Conservation (phyloP, 495 filamentous ascomycete species). For the Pyronema domesticum region DNA sequence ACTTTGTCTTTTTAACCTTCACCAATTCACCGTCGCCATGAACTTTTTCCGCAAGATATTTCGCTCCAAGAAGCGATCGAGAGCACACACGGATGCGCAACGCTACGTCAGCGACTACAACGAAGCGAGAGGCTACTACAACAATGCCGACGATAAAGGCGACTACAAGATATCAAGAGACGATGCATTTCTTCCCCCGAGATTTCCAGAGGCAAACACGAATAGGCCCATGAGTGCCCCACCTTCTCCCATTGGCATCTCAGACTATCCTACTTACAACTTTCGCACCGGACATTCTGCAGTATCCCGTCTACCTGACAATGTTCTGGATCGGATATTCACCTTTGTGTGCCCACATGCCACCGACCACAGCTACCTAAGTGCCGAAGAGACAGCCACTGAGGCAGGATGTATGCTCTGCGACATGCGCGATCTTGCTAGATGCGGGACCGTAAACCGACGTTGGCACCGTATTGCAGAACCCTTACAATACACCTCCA, state of each 20-base stretch:
- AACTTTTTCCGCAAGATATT: slow-evolving; percentile 5
- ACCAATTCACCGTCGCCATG: background rate
- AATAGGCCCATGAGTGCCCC: slow-evolving; percentile 4
- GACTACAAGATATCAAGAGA: slow-evolving; percentile 1
- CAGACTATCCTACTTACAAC: background rate
- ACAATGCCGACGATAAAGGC: background rate
- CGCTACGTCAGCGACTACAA: background rate
- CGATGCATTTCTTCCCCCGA: background rate
- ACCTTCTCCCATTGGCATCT: background rate
- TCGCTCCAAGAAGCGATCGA: slow-evolving; percentile 4
- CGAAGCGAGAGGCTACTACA: background rate
- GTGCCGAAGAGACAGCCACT: slow-evolving; percentile 62
- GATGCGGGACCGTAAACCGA: slow-evolving; percentile 53
- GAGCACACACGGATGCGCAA: background rate
- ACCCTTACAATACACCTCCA: slow-evolving; percentile 53
- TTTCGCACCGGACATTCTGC: slow-evolving; percentile 2
- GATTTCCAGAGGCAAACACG: background rate
- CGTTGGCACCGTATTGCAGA: slow-evolving; percentile 36
- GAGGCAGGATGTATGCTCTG: slow-evolving; percentile 89
- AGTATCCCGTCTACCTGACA: slow-evolving; percentile 35
- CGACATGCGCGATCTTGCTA: slow-evolving; percentile 77
- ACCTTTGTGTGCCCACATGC: slow-evolving; percentile 68
- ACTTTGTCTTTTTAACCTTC: too few relatives aligned
- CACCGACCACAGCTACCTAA: slow-evolving; percentile 54
- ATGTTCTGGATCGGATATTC: slow-evolving; percentile 58